Evolutionary conservation across 2,329 filamentous ascomycete genomes (phyloP).

Genomic region (Pseudocercospora vitis): DNA sequence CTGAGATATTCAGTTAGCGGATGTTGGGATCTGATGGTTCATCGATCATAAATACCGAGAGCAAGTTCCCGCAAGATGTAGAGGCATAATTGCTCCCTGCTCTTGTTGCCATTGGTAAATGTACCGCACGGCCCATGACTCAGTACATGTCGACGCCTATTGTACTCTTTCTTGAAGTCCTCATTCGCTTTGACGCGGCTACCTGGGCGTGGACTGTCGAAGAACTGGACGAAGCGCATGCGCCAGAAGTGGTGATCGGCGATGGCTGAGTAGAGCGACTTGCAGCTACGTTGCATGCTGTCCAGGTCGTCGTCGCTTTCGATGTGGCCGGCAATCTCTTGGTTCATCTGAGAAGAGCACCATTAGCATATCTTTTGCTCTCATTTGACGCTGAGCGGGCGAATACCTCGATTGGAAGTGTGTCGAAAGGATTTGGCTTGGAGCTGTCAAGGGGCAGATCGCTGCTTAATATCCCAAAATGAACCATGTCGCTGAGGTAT

Average conservation of each 20-base stretch:
- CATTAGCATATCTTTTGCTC: background rate
- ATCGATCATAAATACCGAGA: conserved; percentile 40
- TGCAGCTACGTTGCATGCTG: conserved; percentile 45
- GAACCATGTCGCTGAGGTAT: background rate
- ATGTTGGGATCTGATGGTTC: conserved; percentile 6
- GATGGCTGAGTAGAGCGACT: conserved; percentile 41
- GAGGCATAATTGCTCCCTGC: conserved; percentile 39
- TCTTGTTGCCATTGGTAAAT: conserved; percentile 20
- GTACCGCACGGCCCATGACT: background rate
- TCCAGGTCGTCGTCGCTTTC: conserved; percentile 47
- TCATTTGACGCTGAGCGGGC: background rate
- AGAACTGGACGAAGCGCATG: conserved; percentile 44
- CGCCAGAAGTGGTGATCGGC: conserved; percentile 51
- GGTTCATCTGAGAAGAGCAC: conserved; percentile 40
- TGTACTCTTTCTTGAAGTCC: conserved; percentile 41
- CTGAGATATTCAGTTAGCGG: conserved; percentile 10
- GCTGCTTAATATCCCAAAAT: background rate
- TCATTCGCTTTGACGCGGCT: conserved; percentile 27
- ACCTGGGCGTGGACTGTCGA: conserved; percentile 38
- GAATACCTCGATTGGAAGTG: conserved; percentile 32
- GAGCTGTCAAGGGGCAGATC: background rate
- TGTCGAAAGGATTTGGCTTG: conserved; percentile 25
- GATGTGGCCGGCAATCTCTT: conserved; percentile 42
- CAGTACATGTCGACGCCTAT: conserved; percentile 33
- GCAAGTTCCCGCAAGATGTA: conserved; percentile 46